Base-by-base conservation (phyloP, 805 yeast genomes). In the Saturnispora quitensis region DNA sequence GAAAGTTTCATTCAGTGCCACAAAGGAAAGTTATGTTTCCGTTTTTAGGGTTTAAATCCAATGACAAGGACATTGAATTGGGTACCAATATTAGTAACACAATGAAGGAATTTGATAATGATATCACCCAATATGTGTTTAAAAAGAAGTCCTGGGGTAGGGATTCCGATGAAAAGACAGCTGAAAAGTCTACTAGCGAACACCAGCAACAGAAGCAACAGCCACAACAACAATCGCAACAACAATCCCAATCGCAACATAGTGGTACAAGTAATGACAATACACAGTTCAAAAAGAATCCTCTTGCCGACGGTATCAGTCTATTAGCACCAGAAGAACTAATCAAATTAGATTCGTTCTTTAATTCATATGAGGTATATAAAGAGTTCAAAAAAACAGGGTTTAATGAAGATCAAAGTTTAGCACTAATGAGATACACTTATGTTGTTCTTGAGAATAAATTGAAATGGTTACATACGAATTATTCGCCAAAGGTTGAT, bases 361-460 rank as follows among this genome's bases (percentile, higher is more conserved):
- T 89, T 47, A 86, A 88, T 45, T 83, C 90, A 1, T 81, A 82
- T 64, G 71, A 69, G 40, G 77, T 85, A 0, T 84, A 72, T 60
- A 71, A 75, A 20, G 75, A 76, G 49, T 72, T 88, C 18, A 64
- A 64, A 17, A 61, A 64, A 0, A 71, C 84, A 1, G 89, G 89
- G 2, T 84, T 83, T 61, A 77, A 79, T 0, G 73, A 74, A 0
- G 66, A 66, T 3, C 91, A 88, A 64, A 73, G 89, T 12, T 82
- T 79, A 47, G 70, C 76, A 22, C 65, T 87, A 5, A 72, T 87
- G 63, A 68, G 70, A 13, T 63, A 80, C 43, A 62, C 81, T 6
- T 52, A 62, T 20, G 56, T 61, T 18, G 59, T 63, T 2, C 52
- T 74, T 34, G 62, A 63, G 59, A 70, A 58, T 57, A 70, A 59